phyloP scores from a whole-genome alignment of 208 protist genomes.

The Leishmania arabica region DNA sequence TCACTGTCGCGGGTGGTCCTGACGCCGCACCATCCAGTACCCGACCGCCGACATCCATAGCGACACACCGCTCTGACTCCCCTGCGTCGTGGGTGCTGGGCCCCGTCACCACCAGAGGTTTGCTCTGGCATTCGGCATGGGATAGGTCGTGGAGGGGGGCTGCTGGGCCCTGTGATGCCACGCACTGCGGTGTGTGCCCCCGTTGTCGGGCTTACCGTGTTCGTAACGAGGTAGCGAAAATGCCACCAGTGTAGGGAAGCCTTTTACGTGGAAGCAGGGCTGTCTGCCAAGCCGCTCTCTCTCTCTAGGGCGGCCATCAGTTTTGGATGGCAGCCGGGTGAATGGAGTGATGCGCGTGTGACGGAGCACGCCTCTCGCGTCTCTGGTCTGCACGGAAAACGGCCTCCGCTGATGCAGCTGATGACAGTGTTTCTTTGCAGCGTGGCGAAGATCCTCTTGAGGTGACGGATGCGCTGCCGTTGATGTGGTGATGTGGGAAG shows the following conservation, averaged over 20 bases:
- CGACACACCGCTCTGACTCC: neutral
- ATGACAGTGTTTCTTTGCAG: neutral
- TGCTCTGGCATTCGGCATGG: neutral
- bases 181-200: neutral
- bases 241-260: too few relatives aligned
- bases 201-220: neutral
- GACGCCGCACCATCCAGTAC: neutral
- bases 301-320: neutral
- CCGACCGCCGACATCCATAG: neutral
- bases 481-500: neutral
- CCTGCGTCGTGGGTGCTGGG: neutral
- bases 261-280: neutral
- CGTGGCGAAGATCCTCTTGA: neutral
- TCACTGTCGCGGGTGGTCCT: neutral
- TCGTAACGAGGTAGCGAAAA: neutral
- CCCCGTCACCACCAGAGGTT: neutral
- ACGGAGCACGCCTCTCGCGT: neutral
- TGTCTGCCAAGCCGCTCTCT: neutral
- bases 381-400: neutral
- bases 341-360: neutral
- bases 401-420: neutral
- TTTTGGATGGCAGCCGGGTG: neutral
- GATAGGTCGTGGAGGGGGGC: neutral
- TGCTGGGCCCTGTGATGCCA: neutral
- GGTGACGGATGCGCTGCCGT: neutral